Percentiles rank a stretch among this genome's conserved stretches.
These are phyloP conservation scores for Trichoderma koningii DNA, from an alignment of 2,329 filamentous ascomycete species.

Conservation along the genomic window DNA sequence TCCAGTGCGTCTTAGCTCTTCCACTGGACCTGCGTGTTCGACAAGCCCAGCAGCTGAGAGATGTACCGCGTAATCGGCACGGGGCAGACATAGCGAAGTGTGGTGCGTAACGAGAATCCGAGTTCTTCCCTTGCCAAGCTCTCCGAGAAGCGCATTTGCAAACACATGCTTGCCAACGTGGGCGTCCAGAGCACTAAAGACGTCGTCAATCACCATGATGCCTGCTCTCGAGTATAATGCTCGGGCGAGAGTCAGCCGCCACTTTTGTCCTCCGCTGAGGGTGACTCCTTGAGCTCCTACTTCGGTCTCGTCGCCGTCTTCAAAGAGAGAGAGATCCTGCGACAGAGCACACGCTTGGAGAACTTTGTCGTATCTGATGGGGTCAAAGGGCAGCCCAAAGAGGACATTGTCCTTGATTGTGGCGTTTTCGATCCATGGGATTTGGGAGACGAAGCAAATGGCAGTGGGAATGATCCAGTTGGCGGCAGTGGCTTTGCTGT, in stretches of 20 bases:
- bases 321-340: conserved; percentile 69
- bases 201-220: conserved; percentile 62
- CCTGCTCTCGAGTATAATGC: conserved; percentile 32
- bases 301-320: conserved; percentile 70
- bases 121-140: conserved; percentile 23
- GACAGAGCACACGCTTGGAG: conserved; percentile 69
- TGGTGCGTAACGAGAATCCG: conserved; percentile 29
- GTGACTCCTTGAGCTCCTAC: conserved; percentile 38
- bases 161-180: conserved; percentile 17
- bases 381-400: conserved; percentile 67
- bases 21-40: conserved; percentile 16
- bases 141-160: conserved; percentile 8
- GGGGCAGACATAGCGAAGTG: conserved; percentile 6
- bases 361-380: conserved; percentile 65
- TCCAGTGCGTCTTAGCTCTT: conserved; percentile 11
- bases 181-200: conserved; percentile 22
- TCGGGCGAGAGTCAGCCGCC: conserved; percentile 30
- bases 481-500: neutral
- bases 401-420: conserved; percentile 72
- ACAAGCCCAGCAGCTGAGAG: conserved; percentile 37
- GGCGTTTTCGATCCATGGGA: conserved; percentile 77
- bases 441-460: conserved; percentile 50
- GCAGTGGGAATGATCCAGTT: conserved; percentile 18
- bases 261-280: conserved; percentile 31
- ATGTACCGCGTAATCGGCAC: conserved; percentile 29